phyloP scores from a whole-genome alignment of 2,329 filamentous ascomycete species.

The Nannizzia gypsea region DNA sequence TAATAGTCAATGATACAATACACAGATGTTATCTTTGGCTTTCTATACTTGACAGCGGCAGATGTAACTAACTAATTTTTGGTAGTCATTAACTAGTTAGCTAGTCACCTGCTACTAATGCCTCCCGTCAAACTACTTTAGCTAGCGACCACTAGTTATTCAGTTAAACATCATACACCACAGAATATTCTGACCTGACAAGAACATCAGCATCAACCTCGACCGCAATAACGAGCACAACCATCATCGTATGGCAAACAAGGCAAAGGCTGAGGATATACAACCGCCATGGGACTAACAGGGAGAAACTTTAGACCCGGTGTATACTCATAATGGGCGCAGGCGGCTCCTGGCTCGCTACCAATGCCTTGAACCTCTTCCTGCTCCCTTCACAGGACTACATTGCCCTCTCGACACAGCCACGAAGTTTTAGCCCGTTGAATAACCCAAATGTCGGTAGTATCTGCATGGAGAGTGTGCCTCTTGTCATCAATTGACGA shows the following conservation, averaged over 20 bases:
- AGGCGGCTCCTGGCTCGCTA: conserved; percentile 43
- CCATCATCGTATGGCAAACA: neutral
- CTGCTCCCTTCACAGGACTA: conserved; percentile 49
- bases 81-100: too few species aligned
- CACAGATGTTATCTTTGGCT: too few species aligned
- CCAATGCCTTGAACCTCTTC: conserved; percentile 45
- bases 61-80: too few species aligned
- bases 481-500: conserved; percentile 53
- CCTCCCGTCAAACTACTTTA: too few species aligned
- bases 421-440: conserved; percentile 51
- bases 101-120: too few species aligned
- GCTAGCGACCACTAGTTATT: too few species aligned
- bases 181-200: too few species aligned
- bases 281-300: conserved; percentile 41
- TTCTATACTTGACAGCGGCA: too few species aligned
- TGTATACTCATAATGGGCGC: conserved; percentile 38
- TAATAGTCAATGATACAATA: too few species aligned
- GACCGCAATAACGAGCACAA: too few species aligned
- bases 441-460: conserved; percentile 53
- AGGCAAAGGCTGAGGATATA: neutral
- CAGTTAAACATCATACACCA: too few species aligned
- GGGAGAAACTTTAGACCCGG: conserved; percentile 34
- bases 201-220: too few species aligned
- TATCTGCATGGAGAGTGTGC: conserved; percentile 50
- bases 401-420: conserved; percentile 49